Conservation (phyloP, 2,329 filamentous ascomycete species). For the Lasiodiplodia theobromae region DNA sequence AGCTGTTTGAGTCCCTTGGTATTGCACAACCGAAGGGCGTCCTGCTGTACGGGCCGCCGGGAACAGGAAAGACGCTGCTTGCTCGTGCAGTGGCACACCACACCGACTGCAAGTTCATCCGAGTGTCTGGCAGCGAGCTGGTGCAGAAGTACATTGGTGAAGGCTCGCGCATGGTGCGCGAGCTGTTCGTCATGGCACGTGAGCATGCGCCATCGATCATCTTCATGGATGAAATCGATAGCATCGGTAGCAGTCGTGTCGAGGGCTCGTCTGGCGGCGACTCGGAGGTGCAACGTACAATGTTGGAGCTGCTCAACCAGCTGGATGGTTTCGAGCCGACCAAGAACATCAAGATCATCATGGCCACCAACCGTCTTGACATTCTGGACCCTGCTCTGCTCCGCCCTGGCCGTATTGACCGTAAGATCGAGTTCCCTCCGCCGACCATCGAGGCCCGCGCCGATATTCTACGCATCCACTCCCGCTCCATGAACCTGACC, state of each 20-base stretch:
- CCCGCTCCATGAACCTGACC: constrained; percentile 97
- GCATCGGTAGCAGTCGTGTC: constrained; percentile 95
- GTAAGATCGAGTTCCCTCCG: constrained; percentile 98
- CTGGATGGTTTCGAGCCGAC: constrained; percentile 98
- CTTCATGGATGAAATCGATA: constrained; percentile 99
- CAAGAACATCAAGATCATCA: constrained; percentile 99
- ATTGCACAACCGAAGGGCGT: constrained; percentile 99
- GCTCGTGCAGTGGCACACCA: constrained; percentile 97
- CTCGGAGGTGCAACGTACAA: constrained; percentile 97
- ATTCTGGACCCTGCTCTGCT: constrained; percentile 95
- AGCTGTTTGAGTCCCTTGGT: constrained; percentile 98
- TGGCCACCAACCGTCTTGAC: constrained; percentile 98
- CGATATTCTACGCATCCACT: constrained; percentile 97
- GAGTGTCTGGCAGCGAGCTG: constrained; percentile 92
- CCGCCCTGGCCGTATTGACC: constrained; percentile 95
- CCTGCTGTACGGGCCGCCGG: constrained; percentile 92
- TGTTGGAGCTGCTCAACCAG: constrained; percentile 98
- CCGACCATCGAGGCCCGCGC: constrained; percentile 95
- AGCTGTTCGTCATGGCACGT: constrained; percentile 98
- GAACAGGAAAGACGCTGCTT: constrained; percentile 95
- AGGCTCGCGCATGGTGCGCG: constrained; percentile 96
- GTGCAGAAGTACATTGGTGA: constrained; percentile 99
- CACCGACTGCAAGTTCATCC: constrained; percentile 98
- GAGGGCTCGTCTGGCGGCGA: constrained; percentile 95
- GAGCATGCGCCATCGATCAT: constrained; percentile 99